A percentile compares a stretch with the other conserved stretches of the same genome.
Conservation (phyloP, 78 protist species). For the Dictyostelium citrinum region DNA sequence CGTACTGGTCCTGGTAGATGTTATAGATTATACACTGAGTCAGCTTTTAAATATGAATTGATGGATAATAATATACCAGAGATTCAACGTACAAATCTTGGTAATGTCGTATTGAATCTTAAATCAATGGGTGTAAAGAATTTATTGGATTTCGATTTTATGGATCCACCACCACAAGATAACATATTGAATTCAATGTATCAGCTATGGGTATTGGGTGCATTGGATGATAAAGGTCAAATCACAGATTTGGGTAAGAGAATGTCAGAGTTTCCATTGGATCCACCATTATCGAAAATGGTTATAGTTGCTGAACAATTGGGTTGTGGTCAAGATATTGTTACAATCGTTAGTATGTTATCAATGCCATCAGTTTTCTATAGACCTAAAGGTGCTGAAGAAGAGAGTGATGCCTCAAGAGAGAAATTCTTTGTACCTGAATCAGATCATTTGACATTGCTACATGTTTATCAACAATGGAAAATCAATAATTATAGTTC, state of each 20-base stretch:
- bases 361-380: conserved; percentile 92
- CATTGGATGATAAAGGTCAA: conserved; percentile 93
- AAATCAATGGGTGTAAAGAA: conserved; percentile 96
- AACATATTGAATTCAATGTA: conserved; percentile 92
- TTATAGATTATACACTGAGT: conserved; percentile 94
- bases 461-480: conserved; percentile 96
- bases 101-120: conserved; percentile 95
- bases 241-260: conserved; percentile 90
- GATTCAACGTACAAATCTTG: conserved; percentile 97
- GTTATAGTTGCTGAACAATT: conserved; percentile 74
- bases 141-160: conserved; percentile 95
- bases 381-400: conserved; percentile 95
- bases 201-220: conserved; percentile 98
- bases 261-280: conserved; percentile 97
- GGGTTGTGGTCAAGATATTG: conserved; percentile 84
- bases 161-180: conserved; percentile 99
- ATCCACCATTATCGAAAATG: conserved; percentile 97
- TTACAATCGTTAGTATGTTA: conserved; percentile 93
- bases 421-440: conserved; percentile 97
- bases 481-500: conserved; percentile 62
- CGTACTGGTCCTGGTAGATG: conserved; percentile 97
- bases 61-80: conserved; percentile 95
- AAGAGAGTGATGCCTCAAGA: conserved; percentile 88
- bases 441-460: conserved; percentile 97
- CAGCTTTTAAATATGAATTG: conserved; percentile 84